Conservation (phyloP, 768 basidiomycete genomes). For the Mycena kentingensis region DNA sequence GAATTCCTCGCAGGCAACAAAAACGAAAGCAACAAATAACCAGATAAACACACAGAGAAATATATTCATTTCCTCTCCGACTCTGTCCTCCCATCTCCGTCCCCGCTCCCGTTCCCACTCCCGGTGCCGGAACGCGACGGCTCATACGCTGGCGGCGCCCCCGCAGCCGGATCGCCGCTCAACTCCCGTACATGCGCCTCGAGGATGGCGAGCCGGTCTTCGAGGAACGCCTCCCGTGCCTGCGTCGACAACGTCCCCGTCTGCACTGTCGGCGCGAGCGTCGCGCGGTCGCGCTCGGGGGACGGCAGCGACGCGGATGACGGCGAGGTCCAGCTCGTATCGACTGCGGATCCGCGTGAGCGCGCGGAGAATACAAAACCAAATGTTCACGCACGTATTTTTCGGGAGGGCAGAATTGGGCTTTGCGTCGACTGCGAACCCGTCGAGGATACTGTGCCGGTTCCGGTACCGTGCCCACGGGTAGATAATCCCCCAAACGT, state of each 20-base stretch:
- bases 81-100: no score
- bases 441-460: no score
- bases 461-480: no score
- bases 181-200: background rate
- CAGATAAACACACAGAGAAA: no score
- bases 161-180: background rate
- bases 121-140: no score
- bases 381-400: background rate
- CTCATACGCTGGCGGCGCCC: background rate
- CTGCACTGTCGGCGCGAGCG: background rate
- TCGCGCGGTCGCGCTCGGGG: background rate
- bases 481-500: no score
- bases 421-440: background rate
- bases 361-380: no score
- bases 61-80: no score
- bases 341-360: background rate
- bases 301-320: background rate
- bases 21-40: no score
- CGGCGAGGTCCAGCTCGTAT: background rate
- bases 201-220: background rate
- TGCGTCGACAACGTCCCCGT: no score
- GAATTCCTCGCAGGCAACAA: no score
- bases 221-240: background rate
- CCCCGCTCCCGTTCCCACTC: no score
- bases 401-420: background rate